Evolutionary conservation across 2,329 filamentous ascomycete genomes (phyloP).

Genomic region (Aspergillus oerlinghausenensis): DNA sequence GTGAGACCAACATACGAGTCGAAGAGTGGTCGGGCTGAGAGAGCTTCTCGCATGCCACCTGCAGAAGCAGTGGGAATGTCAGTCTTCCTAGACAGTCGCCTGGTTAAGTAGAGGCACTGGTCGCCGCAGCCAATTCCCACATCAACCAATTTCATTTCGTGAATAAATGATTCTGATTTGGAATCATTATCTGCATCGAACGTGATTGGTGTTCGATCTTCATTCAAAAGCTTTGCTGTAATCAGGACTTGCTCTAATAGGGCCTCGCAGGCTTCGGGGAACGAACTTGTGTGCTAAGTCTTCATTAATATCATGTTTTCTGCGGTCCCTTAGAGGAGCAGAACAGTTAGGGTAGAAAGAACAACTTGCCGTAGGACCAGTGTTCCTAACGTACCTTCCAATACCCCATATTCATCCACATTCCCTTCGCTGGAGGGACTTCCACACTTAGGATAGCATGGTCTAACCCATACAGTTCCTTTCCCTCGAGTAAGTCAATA

Average conservation of each 20-base stretch:
- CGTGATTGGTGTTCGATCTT: slow-evolving; percentile 5
- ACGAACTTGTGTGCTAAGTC: slow-evolving; percentile 25
- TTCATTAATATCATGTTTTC: too few species aligned
- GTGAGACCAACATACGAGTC: slow-evolving; percentile 53
- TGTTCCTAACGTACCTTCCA: slow-evolving; percentile 43
- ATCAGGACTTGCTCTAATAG: slow-evolving; percentile 47
- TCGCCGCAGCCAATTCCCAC: slow-evolving; percentile 59
- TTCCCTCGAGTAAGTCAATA: too few species aligned
- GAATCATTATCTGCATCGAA: slow-evolving; percentile 1
- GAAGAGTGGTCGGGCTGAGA: slow-evolving; percentile 14
- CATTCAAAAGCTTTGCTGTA: slow-evolving; percentile 38
- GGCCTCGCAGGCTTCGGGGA: slow-evolving; percentile 47
- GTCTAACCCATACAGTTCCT: too few species aligned
- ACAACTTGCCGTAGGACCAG: slow-evolving; percentile 7
- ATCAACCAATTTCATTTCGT: slow-evolving; percentile 36
- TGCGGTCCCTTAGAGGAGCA: too few species aligned
- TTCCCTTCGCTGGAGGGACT: too few species aligned
- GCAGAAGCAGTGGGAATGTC: too few species aligned
- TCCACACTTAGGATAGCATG: too few species aligned
- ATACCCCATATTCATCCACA: slow-evolving; percentile 63
- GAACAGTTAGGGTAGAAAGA: too few species aligned
- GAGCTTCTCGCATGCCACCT: too few species aligned
- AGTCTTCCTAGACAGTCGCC: not conserved
- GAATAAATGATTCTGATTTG: too few species aligned
- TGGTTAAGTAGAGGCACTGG: slow-evolving; percentile 48